phyloP scores from a whole-genome alignment of 2,329 filamentous ascomycete species.

The Whalleya microplaca region DNA sequence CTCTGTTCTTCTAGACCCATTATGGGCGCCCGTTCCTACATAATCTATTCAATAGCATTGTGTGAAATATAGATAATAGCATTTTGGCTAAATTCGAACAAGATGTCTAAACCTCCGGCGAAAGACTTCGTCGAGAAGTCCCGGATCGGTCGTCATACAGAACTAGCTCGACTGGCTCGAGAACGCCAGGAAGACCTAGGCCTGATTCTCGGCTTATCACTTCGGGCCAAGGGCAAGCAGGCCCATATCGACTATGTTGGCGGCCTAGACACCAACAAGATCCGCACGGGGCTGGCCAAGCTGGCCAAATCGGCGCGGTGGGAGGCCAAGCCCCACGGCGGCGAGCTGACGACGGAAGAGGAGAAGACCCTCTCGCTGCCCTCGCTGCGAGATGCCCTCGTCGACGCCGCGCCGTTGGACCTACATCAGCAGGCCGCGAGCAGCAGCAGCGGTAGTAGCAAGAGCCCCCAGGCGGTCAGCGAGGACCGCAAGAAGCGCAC shows the following conservation, averaged over 20 bases:
- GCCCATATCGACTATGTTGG: constrained; percentile 29
- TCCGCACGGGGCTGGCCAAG: constrained; percentile 7
- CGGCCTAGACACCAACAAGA: constrained; percentile 18
- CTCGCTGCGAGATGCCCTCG: constrained; percentile 16
- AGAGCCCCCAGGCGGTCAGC: background rate
- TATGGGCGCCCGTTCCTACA: background rate
- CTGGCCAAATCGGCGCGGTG: constrained; percentile 4
- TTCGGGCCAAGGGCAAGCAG: constrained; percentile 13
- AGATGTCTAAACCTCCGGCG: constrained; percentile 11
- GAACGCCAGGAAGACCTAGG: constrained; percentile 20
- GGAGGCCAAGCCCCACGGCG: background rate
- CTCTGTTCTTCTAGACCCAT: background rate
- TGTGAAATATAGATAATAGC: background rate
- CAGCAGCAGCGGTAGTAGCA: too few species aligned
- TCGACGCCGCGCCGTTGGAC: constrained; percentile 16
- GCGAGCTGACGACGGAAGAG: background rate
- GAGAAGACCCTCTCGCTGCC: background rate
- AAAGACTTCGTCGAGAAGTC: constrained; percentile 17
- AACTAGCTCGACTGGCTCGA: constrained; percentile 19
- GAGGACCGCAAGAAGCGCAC: constrained; percentile 1
- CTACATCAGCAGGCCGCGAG: background rate
- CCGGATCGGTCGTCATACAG: constrained; percentile 19
- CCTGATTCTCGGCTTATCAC: constrained; percentile 27
- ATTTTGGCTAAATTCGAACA: background rate
- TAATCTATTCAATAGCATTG: constrained; percentile 21